Conservation (phyloP, 1,284 basidiomycete species). For the Tilletiopsis washingtonensis region DNA sequence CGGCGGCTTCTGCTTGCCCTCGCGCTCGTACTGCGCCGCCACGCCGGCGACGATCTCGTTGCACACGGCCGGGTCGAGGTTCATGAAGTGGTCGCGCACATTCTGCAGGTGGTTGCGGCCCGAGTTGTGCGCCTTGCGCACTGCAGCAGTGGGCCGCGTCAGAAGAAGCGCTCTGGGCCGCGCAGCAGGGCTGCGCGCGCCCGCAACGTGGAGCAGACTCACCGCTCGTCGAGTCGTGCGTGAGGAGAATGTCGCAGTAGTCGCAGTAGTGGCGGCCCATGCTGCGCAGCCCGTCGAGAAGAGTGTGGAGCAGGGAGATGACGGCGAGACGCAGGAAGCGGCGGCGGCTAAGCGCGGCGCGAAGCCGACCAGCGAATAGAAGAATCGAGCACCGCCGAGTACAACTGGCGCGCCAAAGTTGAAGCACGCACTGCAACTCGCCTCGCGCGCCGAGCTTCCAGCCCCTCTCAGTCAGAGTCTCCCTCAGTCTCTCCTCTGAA, state of each 20-base stretch:
- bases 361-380: too few species aligned
- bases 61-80: constrained; percentile 88
- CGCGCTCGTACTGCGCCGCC: constrained; percentile 70
- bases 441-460: too few species aligned
- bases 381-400: too few species aligned
- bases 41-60: constrained; percentile 95
- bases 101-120: constrained; percentile 93
- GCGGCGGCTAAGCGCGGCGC: too few species aligned
- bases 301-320: too few species aligned
- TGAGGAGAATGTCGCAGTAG: constrained; percentile 45
- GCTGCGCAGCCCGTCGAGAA: too few species aligned
- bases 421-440: too few species aligned
- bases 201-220: not conserved
- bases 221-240: constrained; percentile 42
- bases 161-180: not conserved
- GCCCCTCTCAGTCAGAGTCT: too few species aligned
- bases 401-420: too few species aligned
- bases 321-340: too few species aligned
- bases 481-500: too few species aligned
- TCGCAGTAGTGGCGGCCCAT: constrained; percentile 14
- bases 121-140: constrained; percentile 94
- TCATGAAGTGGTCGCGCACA: constrained; percentile 93
- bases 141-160: constrained; percentile 50
- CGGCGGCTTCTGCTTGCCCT: constrained; percentile 22
- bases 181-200: not conserved